Percentiles rank a stretch among this genome's conserved stretches.
Conservation (phyloP, 495 filamentous ascomycete species). For the Usnea hakonensis region DNA sequence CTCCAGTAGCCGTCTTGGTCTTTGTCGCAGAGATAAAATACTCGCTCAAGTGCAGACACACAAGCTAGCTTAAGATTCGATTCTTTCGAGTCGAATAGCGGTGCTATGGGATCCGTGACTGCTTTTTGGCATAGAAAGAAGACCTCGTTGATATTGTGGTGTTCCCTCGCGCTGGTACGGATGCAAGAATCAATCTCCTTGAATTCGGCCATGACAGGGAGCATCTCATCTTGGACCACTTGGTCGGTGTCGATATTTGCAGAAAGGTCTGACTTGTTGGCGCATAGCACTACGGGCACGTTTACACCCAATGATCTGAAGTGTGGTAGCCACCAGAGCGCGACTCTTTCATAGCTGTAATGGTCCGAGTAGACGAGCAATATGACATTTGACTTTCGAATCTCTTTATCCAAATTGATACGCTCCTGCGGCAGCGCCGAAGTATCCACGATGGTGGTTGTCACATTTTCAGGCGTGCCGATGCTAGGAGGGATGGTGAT, state of each 20-base stretch:
- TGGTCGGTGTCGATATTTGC: slow-evolving; percentile 62
- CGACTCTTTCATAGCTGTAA: slow-evolving; percentile 96
- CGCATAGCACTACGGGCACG: slow-evolving; percentile 93
- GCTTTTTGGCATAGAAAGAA: slow-evolving; percentile 98
- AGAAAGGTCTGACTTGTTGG: slow-evolving; percentile 88
- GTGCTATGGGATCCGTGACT: slow-evolving; percentile 95
- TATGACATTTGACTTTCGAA: slow-evolving; percentile 93
- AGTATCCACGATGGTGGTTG: slow-evolving; percentile 91
- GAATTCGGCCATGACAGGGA: slow-evolving; percentile 97
- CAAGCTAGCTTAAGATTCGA: slow-evolving; percentile 79
- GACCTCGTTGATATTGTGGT: slow-evolving; percentile 91
- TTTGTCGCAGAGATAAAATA: slow-evolving; percentile 93
- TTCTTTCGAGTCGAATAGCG: slow-evolving; percentile 93
- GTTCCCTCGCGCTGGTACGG: slow-evolving; percentile 85
- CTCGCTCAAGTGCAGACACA: slow-evolving; percentile 71
- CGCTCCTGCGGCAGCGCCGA: slow-evolving; percentile 92
- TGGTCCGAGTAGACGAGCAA: slow-evolving; percentile 96
- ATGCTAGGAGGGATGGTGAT: slow-evolving; percentile 86
- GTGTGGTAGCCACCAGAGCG: slow-evolving; percentile 95
- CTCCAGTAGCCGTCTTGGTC: slow-evolving; percentile 93
- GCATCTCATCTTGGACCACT: slow-evolving; percentile 92
- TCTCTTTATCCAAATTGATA: slow-evolving; percentile 79
- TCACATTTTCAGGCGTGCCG: slow-evolving; percentile 89
- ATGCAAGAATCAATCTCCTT: slow-evolving; percentile 98
- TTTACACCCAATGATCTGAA: slow-evolving; percentile 96